Percentiles rank a stretch among this genome's conserved stretches.
phyloP scores from a whole-genome alignment of 768 basidiomycete species.

The Amanita subjunquillea region DNA sequence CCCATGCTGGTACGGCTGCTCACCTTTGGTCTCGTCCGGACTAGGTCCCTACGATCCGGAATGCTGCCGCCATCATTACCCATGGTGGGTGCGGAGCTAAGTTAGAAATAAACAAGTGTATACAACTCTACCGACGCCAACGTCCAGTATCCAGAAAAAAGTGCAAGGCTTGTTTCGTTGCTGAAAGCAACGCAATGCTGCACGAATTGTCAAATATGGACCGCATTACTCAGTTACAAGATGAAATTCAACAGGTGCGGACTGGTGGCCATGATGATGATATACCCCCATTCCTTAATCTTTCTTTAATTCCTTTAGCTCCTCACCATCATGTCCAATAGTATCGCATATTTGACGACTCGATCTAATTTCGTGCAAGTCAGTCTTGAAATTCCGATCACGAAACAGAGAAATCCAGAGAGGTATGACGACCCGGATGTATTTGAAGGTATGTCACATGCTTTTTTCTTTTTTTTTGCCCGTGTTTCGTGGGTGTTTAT shows the following conservation, averaged over 20 bases:
- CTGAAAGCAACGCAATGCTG: slow-evolving; percentile 66
- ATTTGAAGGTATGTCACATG: slow-evolving; percentile 48
- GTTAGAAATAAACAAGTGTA: slow-evolving; percentile 12
- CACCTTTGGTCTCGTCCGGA: slow-evolving; percentile 64
- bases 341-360: slow-evolving; percentile 69
- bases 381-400: slow-evolving; percentile 72
- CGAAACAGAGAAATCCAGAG: slow-evolving; percentile 64
- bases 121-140: not conserved
- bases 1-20: slow-evolving; percentile 2
- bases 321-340: slow-evolving; percentile 81
- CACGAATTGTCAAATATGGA: slow-evolving; percentile 92
- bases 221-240: slow-evolving; percentile 90
- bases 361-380: slow-evolving; percentile 73
- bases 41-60: slow-evolving; percentile 73
- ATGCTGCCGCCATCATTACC: slow-evolving; percentile 88
- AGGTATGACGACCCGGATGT: slow-evolving; percentile 64
- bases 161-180: not conserved
- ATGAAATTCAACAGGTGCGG: slow-evolving; percentile 81
- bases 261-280: not conserved
- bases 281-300: not conserved
- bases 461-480: not conserved
- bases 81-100: slow-evolving; percentile 29
- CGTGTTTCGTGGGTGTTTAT: not conserved
- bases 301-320: slow-evolving; percentile 34
- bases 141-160: no score